Base-by-base conservation (phyloP, 2,329 filamentous ascomycete species). In the Capronia epimyces region DNA sequence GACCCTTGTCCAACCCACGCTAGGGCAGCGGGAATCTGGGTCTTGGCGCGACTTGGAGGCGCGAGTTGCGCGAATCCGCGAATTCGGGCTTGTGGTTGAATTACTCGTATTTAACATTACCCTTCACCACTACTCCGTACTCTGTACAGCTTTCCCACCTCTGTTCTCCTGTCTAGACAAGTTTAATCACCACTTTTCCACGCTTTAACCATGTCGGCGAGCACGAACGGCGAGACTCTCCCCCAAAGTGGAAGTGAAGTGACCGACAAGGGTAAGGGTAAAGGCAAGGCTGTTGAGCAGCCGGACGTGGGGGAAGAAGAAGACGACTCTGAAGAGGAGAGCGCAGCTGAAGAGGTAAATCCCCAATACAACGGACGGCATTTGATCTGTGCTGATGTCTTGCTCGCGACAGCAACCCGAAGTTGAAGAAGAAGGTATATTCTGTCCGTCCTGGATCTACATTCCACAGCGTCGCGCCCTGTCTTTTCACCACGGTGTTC, bases 201-300 rank as follows among this genome's bases (percentile, higher is more conserved):
- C 50, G 12, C 3, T 12, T 13, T 20, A 27, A 58, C 36, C 13
- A 63, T 63, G 61, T 58, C 61, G 13, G 54, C 59, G 21, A 60
- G 60, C 48, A 52, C 59, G 21, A 60, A 61, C 48, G 58, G 59
- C 29, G 50, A 58, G 34, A 48, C 57, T 12, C 43, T 55, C 24
- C 57, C 57, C 32, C 34, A 55, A 34, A 50, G 50, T 36, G 45
- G 51, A 2, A 51, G 37, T 29, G 60, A 59, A 24, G 47, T 61
- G 9, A 37, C 43, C 29, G 73, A 76, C 69, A 46, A 36, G 9
- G 55, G 55, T 10, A 95, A 95, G 79, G 88, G 87, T 71, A 95
- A 95, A 78, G 89, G 89, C 75, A 95, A 95, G 77, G 83, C 80
- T 34, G 67, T 73, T 34, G 79, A 81, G 43, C 66, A 74, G 27